Base-by-base conservation (phyloP, 192 early-diverging fungal genomes). In the Dispira simplex region DNA sequence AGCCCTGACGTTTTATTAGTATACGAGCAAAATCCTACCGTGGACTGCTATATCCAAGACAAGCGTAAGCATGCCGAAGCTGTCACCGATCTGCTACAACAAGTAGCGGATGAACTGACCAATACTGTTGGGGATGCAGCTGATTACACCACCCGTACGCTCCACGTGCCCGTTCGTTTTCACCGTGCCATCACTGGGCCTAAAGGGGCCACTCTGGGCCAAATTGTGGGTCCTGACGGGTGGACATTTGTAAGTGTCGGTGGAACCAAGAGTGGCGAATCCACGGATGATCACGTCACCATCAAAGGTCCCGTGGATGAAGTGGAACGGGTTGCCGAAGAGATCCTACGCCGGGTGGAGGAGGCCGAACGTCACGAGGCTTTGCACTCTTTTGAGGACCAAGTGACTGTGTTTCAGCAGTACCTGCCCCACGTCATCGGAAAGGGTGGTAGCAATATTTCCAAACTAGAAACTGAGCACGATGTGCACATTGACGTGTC, bases 381-480 rank as follows among this genome's bases (percentile, higher is more conserved):
- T 25, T 72, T 77, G 71, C 88, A 88, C 68, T 82, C 90, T 58
- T 83, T 85, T 65, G 75, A 79, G 18, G 69, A 77, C 46, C 84
- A 86, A 51, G 74, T 97, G 52, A 69, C 75, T 13, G 83, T 97
- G 27, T 89, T 93, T 43, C 76, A 80, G 25, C 69, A 65, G 56
- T 78, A 73, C 64, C 83, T 77, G 66, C 77, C 80, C 27, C 88
- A 82, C 68, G 77, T 98, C 26, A 92, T 97, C 66, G 95, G 95
- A n/a, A 90, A 90, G 67, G 85, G 83, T 27, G 92, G 93, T 66
- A 85, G 83, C 64, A 80, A 83, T 64, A 81, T 98, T 58, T 88
- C 82, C 67, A 82, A 83, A 53, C 65, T 95, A 44, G 89, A 83
- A 64, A 81, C 85, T 16, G 83, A 86, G 68, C 80, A 83, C 64